Percentiles rank a stretch among this genome's conserved stretches.
phyloP scores from a whole-genome alignment of 129 eudicot species.

The Erigeron canadensis region DNA sequence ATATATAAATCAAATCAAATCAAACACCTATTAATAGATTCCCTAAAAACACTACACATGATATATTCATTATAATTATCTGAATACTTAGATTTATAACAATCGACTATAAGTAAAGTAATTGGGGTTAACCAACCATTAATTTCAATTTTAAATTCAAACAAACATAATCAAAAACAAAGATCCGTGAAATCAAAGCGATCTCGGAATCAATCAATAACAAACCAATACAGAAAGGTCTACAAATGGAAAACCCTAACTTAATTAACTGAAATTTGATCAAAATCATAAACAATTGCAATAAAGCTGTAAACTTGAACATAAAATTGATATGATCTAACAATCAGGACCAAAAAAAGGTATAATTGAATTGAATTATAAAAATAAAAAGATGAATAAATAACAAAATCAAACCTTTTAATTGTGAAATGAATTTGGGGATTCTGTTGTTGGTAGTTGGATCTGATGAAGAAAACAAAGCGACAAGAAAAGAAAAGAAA shows the following conservation, averaged over 20 bases:
- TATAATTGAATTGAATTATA: constrained; percentile 11
- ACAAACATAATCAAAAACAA: constrained; percentile 10
- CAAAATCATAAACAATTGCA: constrained; percentile 22
- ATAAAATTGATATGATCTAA: constrained; percentile 25
- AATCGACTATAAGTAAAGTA: not conserved
- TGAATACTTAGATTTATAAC: not conserved
- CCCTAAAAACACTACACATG: not conserved
- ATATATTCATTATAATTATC: not conserved
- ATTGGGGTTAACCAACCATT: constrained; percentile 19
- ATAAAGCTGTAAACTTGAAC: not conserved
- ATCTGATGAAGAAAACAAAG: constrained; percentile 33
- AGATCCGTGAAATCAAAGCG: constrained; percentile 28
- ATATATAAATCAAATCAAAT: constrained; percentile 14
- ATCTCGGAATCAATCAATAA: constrained; percentile 18
- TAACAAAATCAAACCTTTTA: constrained; percentile 25
- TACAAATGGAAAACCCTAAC: constrained; percentile 6
- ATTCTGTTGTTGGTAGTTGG: constrained; percentile 24
- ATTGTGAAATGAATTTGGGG: constrained; percentile 10
- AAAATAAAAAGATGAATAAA: not conserved
- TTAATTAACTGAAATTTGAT: constrained; percentile 4
- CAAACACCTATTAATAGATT: not conserved
- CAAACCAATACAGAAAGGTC: constrained; percentile 11
- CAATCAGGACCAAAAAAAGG: not conserved
- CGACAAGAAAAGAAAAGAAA: constrained; percentile 3
- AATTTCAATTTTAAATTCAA: constrained; percentile 14